A percentile compares a stretch with the other conserved stretches of the same genome.
phyloP scores from a whole-genome alignment of 1,139 yeast genomes.

The Scheffersomyces segobiensis region DNA sequence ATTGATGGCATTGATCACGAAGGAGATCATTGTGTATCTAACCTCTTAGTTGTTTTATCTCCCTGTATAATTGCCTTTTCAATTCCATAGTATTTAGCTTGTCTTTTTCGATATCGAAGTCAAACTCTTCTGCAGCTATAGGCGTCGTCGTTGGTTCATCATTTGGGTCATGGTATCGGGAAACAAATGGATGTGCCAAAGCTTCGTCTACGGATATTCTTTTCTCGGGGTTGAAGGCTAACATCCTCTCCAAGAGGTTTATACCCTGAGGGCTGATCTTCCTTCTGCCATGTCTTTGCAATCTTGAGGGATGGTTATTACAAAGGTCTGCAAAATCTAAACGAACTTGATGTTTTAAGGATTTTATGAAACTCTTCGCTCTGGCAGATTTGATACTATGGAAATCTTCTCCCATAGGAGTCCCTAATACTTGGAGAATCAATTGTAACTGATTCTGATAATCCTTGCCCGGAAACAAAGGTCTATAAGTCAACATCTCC shows the following conservation, averaged over 20 bases:
- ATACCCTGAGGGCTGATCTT: slow-evolving; percentile 56
- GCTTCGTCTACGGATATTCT: slow-evolving; percentile 69
- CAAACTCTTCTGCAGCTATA: slow-evolving; percentile 39
- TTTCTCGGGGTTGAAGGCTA: slow-evolving; percentile 64
- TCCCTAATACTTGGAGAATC: slow-evolving; percentile 63
- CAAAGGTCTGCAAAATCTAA: slow-evolving; percentile 10
- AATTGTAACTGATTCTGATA: slow-evolving; percentile 65
- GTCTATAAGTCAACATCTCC: slow-evolving; percentile 59
- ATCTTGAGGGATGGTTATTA: slow-evolving; percentile 15
- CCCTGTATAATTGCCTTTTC: slow-evolving; percentile 58
- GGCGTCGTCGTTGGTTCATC: slow-evolving; percentile 63
- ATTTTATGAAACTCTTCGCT: slow-evolving; percentile 60
- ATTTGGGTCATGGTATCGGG: slow-evolving; percentile 66
- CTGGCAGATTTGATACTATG: slow-evolving; percentile 57
- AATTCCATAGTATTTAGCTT: slow-evolving; percentile 46
- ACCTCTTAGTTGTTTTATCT: slow-evolving; percentile 35
- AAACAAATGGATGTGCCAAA: slow-evolving; percentile 62
- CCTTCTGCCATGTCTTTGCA: slow-evolving; percentile 6
- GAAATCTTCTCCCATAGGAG: slow-evolving; percentile 61
- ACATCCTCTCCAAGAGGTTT: slow-evolving; percentile 58
- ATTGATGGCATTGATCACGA: neutral
- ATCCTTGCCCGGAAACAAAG: slow-evolving; percentile 80
- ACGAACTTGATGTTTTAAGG: slow-evolving; percentile 45
- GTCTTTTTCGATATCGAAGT: slow-evolving; percentile 58
- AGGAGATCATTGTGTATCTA: neutral